Base-by-base conservation (phyloP, 768 basidiomycete species). In the Megacollybia marginata region DNA sequence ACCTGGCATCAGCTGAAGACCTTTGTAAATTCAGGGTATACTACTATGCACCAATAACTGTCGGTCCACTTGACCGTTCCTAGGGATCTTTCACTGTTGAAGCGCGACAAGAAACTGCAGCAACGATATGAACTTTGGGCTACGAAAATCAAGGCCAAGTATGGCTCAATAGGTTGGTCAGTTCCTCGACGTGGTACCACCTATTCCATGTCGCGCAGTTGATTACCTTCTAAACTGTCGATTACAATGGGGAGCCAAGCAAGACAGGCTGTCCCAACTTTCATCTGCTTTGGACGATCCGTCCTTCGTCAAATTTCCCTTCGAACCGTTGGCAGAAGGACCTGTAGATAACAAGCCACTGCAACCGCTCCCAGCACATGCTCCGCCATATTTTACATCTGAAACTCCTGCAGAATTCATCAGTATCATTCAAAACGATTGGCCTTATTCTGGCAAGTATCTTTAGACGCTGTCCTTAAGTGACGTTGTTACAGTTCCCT, bases 31-130 rank as follows among this genome's bases (percentile, higher is more conserved):
- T 86, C 88, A 50, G 88, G 88, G 52, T 53, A 13, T 10, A 8
- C 18, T 10, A 8, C 18, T 18, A 20, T 46, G 19, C 42, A 18
- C 33, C 31, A 20, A 51, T 46, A 28, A 2, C 44, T 31, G 42
- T 28, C 34, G 44, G 9, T 10, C 8, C 18, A 33, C 33, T 34
- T 38, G 23, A 16, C 20, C 40, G 20, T 33, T 31, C 42, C n/a
- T 52, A 91, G 89, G 36, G 88, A 92, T 59, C 77, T 93, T 42
- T 88, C 87, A 2, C 71, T 90, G 34, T 70, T 92, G 46, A 89
- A 87, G 60, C 80, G 89, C 16, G 81, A 92, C 58, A 78, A 66
- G 54, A 69, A 65, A 47, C 73, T 93, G 33, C 89, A 93, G 64
- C 55, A 66, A 44, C 69, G 87, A 44, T 92, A 92, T 55, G 56